Evolutionary conservation across 441 rosid genomes (phyloP), one percentile per base, ranked within the genome.

Genomic region (Oxalis stricta): DNA sequence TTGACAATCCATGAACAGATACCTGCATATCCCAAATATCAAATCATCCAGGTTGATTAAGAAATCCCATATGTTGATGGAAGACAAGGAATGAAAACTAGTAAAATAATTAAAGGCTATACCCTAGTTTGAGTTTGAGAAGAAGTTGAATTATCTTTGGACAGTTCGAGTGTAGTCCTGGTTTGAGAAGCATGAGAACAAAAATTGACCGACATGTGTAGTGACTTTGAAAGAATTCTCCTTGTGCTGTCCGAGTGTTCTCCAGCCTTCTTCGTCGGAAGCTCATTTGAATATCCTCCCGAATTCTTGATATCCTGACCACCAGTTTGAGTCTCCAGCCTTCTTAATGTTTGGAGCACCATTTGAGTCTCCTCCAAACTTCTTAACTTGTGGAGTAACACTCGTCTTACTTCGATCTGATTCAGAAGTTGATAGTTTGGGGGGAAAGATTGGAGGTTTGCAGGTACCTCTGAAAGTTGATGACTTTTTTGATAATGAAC

Each of bases 191-290:
- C 50, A 18, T 30, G 6, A 41, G 78, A 53, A 46, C 64, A 46
- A 53, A 78, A 61, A 66, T 53, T 65, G 46, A 73, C 59, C 1
- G 85, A 74, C 69, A 55, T 53, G 32, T 72, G 79, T 44, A 76
- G 58, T 2, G 75, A 55, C 46, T 48, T 69, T 20, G 65, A 33
- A 33, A 61, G 52, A 43, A 49, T 52, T 67, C 64, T 66, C 63
- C 59, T 79, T 57, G 61, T 68, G 31, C 57, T 57, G 23, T 59
- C 37, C 18, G 49, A 48, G 56, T 46, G 70, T 48, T 41, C 73
- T 0, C 26, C 35, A 14, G 35, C 33, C 29, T 62, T 64, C 48
- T 65, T 61, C n/a, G n/a, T n/a, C n/a, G n/a, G n/a, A n/a, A n/a
- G n/a, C n/a, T n/a, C n/a, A n/a, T n/a, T n/a, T n/a, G n/a, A n/a